Conservation (phyloP, 148 eudicot genomes). For the Fallopia convolvulus region DNA sequence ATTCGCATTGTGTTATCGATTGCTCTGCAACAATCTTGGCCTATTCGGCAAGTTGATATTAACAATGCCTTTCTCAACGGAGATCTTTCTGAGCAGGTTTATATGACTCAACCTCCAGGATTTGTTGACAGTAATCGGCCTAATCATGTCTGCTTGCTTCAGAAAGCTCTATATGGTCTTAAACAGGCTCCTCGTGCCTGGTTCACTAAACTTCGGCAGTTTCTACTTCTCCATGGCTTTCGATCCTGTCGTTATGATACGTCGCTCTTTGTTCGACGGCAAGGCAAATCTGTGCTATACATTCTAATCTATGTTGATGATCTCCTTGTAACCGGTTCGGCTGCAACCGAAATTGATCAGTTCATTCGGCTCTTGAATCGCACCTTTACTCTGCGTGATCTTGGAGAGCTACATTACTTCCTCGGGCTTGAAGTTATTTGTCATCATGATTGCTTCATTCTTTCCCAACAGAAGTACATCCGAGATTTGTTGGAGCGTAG, state of each 20-base stretch:
- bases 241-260: not conserved
- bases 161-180: conserved; percentile 3
- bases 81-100: not conserved
- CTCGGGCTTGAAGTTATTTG: no score
- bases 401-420: no score
- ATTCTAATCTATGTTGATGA: conserved; percentile 3
- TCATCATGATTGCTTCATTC: no score
- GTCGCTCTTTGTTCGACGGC: not conserved
- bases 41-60: no score
- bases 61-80: no score
- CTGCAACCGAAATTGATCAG: not conserved
- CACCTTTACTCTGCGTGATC: not conserved
- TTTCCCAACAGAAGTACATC: not conserved
- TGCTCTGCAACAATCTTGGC: no score
- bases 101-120: not conserved
- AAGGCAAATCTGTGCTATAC: not conserved
- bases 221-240: not conserved
- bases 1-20: no score
- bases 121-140: not conserved
- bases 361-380: not conserved
- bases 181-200: not conserved
- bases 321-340: not conserved
- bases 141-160: not conserved
- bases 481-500: not conserved
- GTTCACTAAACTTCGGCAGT: not conserved